Conservation (phyloP, 768 basidiomycete species). For the Agaricus subrufescens region DNA sequence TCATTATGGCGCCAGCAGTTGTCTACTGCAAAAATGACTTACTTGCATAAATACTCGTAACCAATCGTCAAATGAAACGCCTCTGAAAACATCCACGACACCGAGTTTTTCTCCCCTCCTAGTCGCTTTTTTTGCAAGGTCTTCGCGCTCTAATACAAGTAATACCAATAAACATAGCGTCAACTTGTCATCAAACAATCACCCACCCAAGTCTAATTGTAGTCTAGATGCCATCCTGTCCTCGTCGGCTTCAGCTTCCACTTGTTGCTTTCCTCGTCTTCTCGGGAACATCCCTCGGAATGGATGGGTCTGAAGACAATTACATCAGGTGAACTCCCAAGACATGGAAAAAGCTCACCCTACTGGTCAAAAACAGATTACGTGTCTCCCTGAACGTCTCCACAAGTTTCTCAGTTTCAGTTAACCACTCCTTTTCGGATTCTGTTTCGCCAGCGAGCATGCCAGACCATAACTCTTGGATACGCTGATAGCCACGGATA, state of each 20-base stretch:
- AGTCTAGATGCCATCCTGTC: constrained; percentile 73
- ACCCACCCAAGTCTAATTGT: constrained; percentile 67
- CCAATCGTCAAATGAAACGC: constrained; percentile 83
- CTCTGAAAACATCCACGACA: constrained; percentile 69
- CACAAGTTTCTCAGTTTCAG: constrained; percentile 80
- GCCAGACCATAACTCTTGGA: constrained; percentile 59
- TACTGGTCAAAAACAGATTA: constrained; percentile 72
- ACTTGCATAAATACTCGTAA: constrained; percentile 83
- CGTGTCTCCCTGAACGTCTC: constrained; percentile 88
- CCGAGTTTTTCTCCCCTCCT: constrained; percentile 31
- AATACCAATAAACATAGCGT: no score
- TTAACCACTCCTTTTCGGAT: constrained; percentile 69
- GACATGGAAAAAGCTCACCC: constrained; percentile 41
- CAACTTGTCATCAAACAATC: not conserved
- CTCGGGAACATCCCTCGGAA: constrained; percentile 71
- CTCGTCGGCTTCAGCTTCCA: constrained; percentile 52
- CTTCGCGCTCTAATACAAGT: constrained; percentile 47
- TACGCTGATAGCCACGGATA: constrained; percentile 47
- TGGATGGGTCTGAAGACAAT: constrained; percentile 34
- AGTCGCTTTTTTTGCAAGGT: constrained; percentile 42
- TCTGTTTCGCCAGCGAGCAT: constrained; percentile 43
- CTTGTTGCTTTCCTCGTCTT: constrained; percentile 31
- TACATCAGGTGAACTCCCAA: not conserved
- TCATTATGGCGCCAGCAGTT: not conserved
- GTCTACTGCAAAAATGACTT: constrained; percentile 12